These are phyloP conservation scores for Xylariaceae sp. DNA, from an alignment of 2,329 filamentous ascomycete species.

Conservation along the genomic window DNA sequence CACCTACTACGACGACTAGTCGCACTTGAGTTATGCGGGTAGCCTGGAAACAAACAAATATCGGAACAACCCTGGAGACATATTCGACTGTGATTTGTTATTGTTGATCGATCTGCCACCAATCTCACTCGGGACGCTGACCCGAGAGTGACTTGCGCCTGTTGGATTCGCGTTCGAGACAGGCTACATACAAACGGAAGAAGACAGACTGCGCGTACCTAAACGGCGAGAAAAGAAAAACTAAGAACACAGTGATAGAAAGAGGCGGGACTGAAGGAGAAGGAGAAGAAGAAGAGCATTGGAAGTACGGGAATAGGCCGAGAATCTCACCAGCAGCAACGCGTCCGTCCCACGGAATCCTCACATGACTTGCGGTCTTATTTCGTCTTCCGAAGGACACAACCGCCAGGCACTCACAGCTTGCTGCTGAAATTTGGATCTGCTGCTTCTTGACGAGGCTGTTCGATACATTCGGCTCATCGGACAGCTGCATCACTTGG, in stretches of 20 bases:
- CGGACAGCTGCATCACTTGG: not conserved
- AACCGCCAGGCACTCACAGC: conserved; percentile 1
- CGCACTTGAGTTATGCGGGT: conserved; percentile 10
- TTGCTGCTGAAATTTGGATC: not conserved
- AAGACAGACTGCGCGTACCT: not conserved
- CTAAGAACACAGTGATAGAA: no score
- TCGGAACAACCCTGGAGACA: conserved; percentile 13
- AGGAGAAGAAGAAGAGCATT: not conserved
- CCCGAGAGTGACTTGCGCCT: conserved; percentile 14
- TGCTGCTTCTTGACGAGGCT: conserved; percentile 1
- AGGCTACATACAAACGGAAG: not conserved
- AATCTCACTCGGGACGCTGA: conserved; percentile 12
- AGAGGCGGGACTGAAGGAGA: not conserved
- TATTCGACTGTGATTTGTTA: conserved; percentile 14
- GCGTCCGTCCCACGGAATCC: conserved; percentile 9
- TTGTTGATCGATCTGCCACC: conserved; percentile 7
- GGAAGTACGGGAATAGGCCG: not conserved
- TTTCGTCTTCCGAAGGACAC: conserved; percentile 6
- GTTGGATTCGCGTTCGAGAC: conserved; percentile 9
- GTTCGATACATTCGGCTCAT: conserved; percentile 1
- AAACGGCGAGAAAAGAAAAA: not conserved
- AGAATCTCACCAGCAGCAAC: conserved; percentile 4
- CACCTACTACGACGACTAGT: conserved; percentile 4
- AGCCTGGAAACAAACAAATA: conserved; percentile 15
- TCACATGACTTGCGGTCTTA: conserved; percentile 8